Base-by-base conservation (phyloP, 2,329 filamentous ascomycete species). In the Bipolaris cookei region DNA sequence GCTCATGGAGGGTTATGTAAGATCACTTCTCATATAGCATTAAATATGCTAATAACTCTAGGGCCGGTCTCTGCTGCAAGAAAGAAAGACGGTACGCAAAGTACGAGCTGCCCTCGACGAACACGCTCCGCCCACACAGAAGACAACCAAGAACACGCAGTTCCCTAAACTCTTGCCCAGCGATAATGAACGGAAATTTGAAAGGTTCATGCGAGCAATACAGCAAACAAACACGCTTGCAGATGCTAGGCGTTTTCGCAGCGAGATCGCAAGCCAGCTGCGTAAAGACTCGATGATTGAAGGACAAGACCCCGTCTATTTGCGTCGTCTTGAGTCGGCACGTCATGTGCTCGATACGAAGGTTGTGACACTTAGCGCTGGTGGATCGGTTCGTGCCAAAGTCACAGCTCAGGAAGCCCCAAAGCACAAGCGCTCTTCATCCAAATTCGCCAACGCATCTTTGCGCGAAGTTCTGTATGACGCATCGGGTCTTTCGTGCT, bases 61-160 rank as follows among this genome's bases (percentile, higher is more conserved):
- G 76, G 90, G 92, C 16, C 88, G 91, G 47, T 89, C 90, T 23
- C 89, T 96, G 80, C 83, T 99, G 39, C 95, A 98, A 76, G 96
- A 99, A 74, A 87, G 96, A 35, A 98, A 96, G 62, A 97, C 93
- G 0, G 94, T 99, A 37, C 88, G 91, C 54, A 96, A 92, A 75
- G 84, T 99, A 51, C 88, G 95, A 53, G 94, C 92, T 37, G 95
- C 94, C 7, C 81, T 99, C 47, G 95, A 99, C 76, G 88, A 98
- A 74, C 95, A 99, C 80, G 91, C 95, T 3, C 92, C 91, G 1
- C 89, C 91, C n/a, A 84, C 86, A 3, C 89, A 90, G 0, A 90
- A 85, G 71, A 80, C 83, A 8, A 83, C 83, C 38, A 88, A 86
- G 60, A 81, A 85, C n/a, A 79, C 85, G 11, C 82, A 88, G 1